Percentiles rank a stretch among this genome's conserved stretches.
phyloP scores from a whole-genome alignment of 2,329 filamentous ascomycete species.

The Claviceps citrina region DNA sequence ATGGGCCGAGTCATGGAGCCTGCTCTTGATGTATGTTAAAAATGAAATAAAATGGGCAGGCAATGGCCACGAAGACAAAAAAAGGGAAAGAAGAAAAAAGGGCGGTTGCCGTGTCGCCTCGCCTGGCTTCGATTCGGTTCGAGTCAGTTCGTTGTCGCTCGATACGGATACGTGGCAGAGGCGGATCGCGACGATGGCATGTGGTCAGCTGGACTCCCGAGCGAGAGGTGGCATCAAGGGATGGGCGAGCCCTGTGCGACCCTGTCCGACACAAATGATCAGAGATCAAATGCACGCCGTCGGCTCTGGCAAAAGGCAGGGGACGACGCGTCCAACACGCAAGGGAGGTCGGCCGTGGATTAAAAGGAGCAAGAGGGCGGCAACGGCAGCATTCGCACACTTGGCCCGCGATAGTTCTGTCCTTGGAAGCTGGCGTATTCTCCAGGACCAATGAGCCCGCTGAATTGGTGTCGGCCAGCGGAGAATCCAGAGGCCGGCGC shows the following conservation, averaged over 20 bases:
- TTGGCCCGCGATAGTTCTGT: background rate
- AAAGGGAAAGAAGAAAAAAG: background rate
- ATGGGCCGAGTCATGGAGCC: slow-evolving; percentile 39
- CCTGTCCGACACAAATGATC: background rate
- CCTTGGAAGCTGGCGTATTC: too few species aligned
- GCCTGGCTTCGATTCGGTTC: background rate
- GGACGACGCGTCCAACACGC: background rate
- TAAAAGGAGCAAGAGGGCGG: background rate
- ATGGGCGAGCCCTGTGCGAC: background rate
- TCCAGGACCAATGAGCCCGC: background rate
- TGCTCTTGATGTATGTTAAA: background rate
- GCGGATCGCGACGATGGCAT: slow-evolving; percentile 5
- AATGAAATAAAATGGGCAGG: background rate
- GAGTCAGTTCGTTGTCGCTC: background rate
- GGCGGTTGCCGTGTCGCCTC: background rate
- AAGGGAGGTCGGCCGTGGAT: background rate
- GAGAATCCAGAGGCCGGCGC: background rate
- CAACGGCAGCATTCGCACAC: background rate
- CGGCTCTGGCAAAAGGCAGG: too few species aligned
- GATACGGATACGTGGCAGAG: slow-evolving; percentile 6
- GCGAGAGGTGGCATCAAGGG: background rate
- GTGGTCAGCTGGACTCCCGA: slow-evolving; percentile 2
- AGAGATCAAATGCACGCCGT: too few species aligned
- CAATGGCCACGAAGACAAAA: too few species aligned
- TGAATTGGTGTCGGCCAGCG: too few species aligned